Conservation (phyloP, 2,329 filamentous ascomycete species). For the Diaporthe citriasiana region DNA sequence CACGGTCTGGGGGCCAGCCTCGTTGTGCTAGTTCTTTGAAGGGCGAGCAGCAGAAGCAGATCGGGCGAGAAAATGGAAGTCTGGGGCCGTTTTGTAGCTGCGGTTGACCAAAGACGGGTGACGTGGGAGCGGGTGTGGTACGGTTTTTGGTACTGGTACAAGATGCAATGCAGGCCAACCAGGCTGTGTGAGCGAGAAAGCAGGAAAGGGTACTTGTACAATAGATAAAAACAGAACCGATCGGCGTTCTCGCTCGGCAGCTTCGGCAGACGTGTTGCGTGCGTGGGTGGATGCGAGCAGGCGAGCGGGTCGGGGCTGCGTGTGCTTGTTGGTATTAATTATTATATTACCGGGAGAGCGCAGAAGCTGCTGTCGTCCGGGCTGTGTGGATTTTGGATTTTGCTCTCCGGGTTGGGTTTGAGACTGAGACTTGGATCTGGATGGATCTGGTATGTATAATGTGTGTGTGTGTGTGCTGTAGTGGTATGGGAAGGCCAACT, state of each 20-base stretch:
- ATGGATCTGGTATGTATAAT: background rate
- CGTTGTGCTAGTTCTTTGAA: slow-evolving; percentile 33
- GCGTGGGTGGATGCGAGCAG: slow-evolving; percentile 15
- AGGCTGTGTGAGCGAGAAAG: slow-evolving; percentile 14
- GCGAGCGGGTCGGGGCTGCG: slow-evolving; percentile 32
- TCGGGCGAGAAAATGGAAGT: slow-evolving; percentile 9
- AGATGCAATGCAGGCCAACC: slow-evolving; percentile 1
- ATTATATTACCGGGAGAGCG: slow-evolving; percentile 1
- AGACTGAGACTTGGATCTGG: background rate
- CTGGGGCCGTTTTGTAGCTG: slow-evolving; percentile 39
- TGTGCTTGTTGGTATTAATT: slow-evolving; percentile 3
- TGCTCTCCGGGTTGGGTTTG: slow-evolving; percentile 3
- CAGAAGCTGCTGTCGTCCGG: background rate
- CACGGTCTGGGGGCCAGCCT: slow-evolving; percentile 31
- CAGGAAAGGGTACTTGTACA: slow-evolving; percentile 17
- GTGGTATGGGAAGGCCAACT: slow-evolving; percentile 6
- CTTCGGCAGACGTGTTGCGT: slow-evolving; percentile 32
- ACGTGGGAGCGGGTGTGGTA: slow-evolving; percentile 26
- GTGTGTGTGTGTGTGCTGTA: background rate
- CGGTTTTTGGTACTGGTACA: slow-evolving; percentile 24
- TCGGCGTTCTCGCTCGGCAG: slow-evolving; percentile 28
- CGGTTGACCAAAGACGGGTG: slow-evolving; percentile 27
- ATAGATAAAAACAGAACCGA: slow-evolving; percentile 25
- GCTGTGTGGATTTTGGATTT: background rate
- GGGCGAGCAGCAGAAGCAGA: background rate